Base-by-base conservation (phyloP, 2,329 filamentous ascomycete genomes). In the Pseudogymnoascus sp. region DNA sequence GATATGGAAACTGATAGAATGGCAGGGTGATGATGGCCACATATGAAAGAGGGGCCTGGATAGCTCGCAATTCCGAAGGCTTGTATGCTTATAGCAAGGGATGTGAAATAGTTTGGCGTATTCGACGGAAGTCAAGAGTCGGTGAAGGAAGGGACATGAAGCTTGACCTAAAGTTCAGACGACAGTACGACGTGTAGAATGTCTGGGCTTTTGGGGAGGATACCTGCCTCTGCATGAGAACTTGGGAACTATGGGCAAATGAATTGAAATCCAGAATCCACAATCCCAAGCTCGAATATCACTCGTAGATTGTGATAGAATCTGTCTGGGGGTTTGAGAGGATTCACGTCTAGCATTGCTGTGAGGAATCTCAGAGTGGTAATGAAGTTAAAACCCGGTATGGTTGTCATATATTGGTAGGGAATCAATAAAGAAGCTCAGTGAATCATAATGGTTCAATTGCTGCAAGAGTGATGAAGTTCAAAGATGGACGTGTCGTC, bases 261-360 rank as follows among this genome's bases (percentile, higher is more conserved):
- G 49, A 33, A 33, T 33, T 33, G 5, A 4, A 22, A 55, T 19
- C n/a, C 5, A 14, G 49, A 33, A 33, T 19, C 49, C 25, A 19
- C 2, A 4, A 19, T 33, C 19, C 49, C 49, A 55, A 55, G 28
- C 49, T 33, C 42, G 28, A 33, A 55, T 55, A 7, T 55, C n/a
- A n/a, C n/a, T 33, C 49, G 49, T 55, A 55, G 49, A 55, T 33
- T 55, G 49, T 55, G 25, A 55, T 55, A 33, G 49, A 55, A 33
- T 55, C 49, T 33, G 49, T 55, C 25, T 19, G 28, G 28, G 7
- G 25, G 4, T 11, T n/a, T 25, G 25, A 30, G n/a, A 33, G n/a
- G 45, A 55, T 55, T 30, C 45, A 55, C 45, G 25, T 19, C 25
- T 16, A 33, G 25, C 25, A 55, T 33, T n/a, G 45, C 8, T 6